These are phyloP conservation scores for Trichoderma koningiopsis DNA, from an alignment of 2,329 filamentous ascomycete species.

Conservation along the genomic window DNA sequence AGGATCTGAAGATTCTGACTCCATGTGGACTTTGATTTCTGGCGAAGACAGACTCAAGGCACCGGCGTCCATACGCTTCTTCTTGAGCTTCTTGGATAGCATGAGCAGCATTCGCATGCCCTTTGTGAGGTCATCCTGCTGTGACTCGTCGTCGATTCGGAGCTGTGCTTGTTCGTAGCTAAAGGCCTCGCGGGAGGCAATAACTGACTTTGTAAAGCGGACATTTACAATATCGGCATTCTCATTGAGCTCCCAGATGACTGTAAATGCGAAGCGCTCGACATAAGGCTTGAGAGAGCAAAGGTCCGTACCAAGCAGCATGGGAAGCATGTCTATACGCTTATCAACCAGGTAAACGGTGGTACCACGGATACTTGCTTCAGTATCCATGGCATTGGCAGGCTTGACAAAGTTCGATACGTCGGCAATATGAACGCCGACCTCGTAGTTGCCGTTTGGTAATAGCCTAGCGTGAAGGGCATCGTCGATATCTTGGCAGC, in stretches of 20 bases:
- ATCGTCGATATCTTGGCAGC: slow-evolving; percentile 98
- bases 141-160: slow-evolving; percentile 84
- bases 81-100: slow-evolving; percentile 89
- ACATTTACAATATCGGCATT: slow-evolving; percentile 82
- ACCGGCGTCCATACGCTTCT: slow-evolving; percentile 95
- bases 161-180: slow-evolving; percentile 96
- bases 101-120: slow-evolving; percentile 85
- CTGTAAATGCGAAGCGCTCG: slow-evolving; percentile 87
- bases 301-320: slow-evolving; percentile 91
- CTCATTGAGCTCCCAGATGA: slow-evolving; percentile 83
- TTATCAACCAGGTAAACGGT: slow-evolving; percentile 98
- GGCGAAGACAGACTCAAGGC: slow-evolving; percentile 96
- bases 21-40: slow-evolving; percentile 92
- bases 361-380: slow-evolving; percentile 90
- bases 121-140: slow-evolving; percentile 84
- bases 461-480: slow-evolving; percentile 84
- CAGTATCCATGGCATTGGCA: slow-evolving; percentile 93
- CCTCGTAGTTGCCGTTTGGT: slow-evolving; percentile 91
- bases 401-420: slow-evolving; percentile 99
- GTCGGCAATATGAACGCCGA: slow-evolving; percentile 97
- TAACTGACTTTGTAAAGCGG: slow-evolving; percentile 97
- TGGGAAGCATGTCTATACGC: slow-evolving; percentile 98
- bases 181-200: slow-evolving; percentile 93
- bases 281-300: slow-evolving; percentile 97
- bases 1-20: slow-evolving; percentile 93